Evolutionary conservation across 2,329 filamentous ascomycete species (phyloP).

Genomic region (Colletotrichum chrysophilum): DNA sequence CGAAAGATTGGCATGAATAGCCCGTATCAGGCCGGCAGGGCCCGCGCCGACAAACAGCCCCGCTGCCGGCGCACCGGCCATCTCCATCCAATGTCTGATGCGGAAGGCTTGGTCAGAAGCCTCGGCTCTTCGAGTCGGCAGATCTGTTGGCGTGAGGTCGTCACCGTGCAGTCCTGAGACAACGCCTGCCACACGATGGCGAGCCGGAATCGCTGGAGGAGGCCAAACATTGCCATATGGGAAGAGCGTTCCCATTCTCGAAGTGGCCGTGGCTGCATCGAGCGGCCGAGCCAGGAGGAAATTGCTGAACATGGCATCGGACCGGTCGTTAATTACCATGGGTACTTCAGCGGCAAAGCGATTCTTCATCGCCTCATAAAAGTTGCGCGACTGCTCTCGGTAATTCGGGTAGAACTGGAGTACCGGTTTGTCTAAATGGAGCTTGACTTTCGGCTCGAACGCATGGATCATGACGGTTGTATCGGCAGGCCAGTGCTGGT

Average conservation of each 20-base stretch:
- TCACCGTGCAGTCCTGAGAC: slow-evolving; percentile 28
- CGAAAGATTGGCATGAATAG: slow-evolving; percentile 24
- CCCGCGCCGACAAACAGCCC: slow-evolving; percentile 34
- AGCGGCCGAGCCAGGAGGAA: slow-evolving; percentile 69
- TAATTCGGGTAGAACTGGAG: slow-evolving; percentile 53
- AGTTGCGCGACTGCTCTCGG: background rate
- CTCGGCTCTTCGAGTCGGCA: slow-evolving; percentile 58
- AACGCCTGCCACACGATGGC: slow-evolving; percentile 52
- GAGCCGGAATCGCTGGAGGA: slow-evolving; percentile 70
- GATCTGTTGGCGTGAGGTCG: slow-evolving; percentile 30
- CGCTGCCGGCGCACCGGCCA: slow-evolving; percentile 43
- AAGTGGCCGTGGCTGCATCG: slow-evolving; percentile 36
- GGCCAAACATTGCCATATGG: slow-evolving; percentile 74
- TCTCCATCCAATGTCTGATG: slow-evolving; percentile 78
- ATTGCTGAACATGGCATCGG: slow-evolving; percentile 64
- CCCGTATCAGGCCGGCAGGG: slow-evolving; percentile 24
- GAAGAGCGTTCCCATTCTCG: slow-evolving; percentile 34
- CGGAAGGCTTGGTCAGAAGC: slow-evolving; percentile 75
- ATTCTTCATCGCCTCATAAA: background rate
- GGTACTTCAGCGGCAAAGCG: slow-evolving; percentile 55
- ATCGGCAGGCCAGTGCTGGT: slow-evolving; percentile 70
- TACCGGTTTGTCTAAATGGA: slow-evolving; percentile 79
- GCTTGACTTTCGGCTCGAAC: slow-evolving; percentile 72
- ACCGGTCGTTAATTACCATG: slow-evolving; percentile 53
- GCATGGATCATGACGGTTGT: slow-evolving; percentile 71